Percentiles rank a stretch among this genome's conserved stretches.
phyloP scores from a whole-genome alignment of 1,284 basidiomycete genomes.

The Apiotrichum mycotoxinovorans region DNA sequence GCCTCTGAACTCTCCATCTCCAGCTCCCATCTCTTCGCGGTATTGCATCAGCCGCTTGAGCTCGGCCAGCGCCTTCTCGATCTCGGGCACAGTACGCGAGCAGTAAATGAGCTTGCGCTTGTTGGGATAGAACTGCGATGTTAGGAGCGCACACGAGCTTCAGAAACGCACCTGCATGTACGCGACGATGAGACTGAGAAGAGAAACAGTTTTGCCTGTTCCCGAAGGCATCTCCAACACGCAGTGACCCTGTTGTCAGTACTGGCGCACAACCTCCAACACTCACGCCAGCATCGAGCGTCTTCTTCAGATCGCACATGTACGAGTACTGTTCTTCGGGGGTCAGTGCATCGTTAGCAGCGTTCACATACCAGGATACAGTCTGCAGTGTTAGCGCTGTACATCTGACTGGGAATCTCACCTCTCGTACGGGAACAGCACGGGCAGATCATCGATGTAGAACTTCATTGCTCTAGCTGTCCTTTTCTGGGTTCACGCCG shows the following conservation, averaged over 20 bases:
- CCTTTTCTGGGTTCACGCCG: background rate
- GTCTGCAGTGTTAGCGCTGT: constrained; percentile 18
- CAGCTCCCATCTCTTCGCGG: constrained; percentile 69
- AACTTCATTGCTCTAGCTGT: constrained; percentile 73
- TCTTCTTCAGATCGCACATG: constrained; percentile 97
- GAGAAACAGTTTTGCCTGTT: constrained; percentile 96
- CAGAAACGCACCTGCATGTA: constrained; percentile 77
- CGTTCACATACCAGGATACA: constrained; percentile 35
- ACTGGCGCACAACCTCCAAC: too few relatives aligned
- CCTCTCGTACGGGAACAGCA: constrained; percentile 81
- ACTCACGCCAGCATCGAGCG: constrained; percentile 76
- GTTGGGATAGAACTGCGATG: constrained; percentile 77
- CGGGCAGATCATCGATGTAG: constrained; percentile 88
- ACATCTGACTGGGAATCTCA: constrained; percentile 15
- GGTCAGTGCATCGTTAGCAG: background rate
- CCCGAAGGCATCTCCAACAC: constrained; percentile 99
- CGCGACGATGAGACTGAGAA: constrained; percentile 92
- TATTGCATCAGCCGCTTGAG: constrained; percentile 93
- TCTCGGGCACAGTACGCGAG: constrained; percentile 99
- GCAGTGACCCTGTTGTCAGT: constrained; percentile 76
- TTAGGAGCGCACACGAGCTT: background rate
- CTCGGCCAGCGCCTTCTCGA: constrained; percentile 90
- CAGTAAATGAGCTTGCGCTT: constrained; percentile 96
- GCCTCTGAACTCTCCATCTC: constrained; percentile 80
- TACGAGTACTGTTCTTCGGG: constrained; percentile 92